These are phyloP conservation scores for Fusarium sp. DNA, from an alignment of 2,329 filamentous ascomycete genomes.

Conservation along the genomic window DNA sequence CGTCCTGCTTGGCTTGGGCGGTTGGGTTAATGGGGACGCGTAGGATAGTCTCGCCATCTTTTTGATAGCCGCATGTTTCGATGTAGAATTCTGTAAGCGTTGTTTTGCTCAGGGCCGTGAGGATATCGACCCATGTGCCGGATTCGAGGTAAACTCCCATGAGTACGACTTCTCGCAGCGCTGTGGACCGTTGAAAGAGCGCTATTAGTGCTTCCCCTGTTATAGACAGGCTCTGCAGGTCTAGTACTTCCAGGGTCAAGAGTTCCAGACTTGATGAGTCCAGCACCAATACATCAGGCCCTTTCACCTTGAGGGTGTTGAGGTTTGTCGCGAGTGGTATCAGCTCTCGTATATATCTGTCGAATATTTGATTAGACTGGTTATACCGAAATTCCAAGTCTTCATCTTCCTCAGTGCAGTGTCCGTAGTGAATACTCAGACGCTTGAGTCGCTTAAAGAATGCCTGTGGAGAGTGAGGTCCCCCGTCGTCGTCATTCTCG, in stretches of 20 bases:
- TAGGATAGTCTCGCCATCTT: not conserved
- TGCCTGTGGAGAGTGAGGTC: not conserved
- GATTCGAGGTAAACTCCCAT: not conserved
- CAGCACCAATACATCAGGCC: not conserved
- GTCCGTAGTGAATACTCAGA: not conserved
- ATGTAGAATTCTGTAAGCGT: not conserved
- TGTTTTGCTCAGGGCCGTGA: not conserved
- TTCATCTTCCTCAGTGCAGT: not conserved
- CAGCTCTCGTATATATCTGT: not conserved
- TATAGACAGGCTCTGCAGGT: not conserved
- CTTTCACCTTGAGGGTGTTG: not conserved
- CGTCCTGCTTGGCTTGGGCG: not conserved
- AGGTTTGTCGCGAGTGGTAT: not conserved
- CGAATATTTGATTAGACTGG: not conserved
- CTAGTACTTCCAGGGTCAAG: not conserved
- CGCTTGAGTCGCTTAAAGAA: not conserved
- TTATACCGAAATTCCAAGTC: not conserved
- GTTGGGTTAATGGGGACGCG: not conserved
- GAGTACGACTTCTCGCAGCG: not conserved
- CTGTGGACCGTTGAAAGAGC: not conserved
- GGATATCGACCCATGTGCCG: not conserved
- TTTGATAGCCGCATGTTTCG: not conserved
- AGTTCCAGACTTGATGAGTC: not conserved
- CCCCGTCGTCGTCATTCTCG: fast-evolving
- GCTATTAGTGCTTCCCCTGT: not conserved